Evolutionary conservation across 192 early-diverging fungal genomes (phyloP).

Genomic region (Umbelopsis vinacea): DNA sequence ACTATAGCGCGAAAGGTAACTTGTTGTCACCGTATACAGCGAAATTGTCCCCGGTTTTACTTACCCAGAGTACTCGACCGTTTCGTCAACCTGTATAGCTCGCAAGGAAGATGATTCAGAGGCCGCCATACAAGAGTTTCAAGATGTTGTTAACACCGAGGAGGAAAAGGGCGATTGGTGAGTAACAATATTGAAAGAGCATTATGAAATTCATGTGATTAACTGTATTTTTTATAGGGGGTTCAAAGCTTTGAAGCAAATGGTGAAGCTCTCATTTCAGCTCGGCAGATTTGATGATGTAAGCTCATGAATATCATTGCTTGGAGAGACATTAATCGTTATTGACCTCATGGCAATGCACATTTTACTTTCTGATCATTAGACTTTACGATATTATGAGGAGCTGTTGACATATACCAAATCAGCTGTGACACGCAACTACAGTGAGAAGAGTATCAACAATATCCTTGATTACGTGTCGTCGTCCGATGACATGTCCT

Average conservation of each 20-base stretch:
- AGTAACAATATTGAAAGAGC: not conserved
- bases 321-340: not conserved
- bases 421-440: constrained; percentile 80
- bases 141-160: constrained; percentile 77
- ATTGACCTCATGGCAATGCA: no score
- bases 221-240: constrained; percentile 60
- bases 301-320: constrained; percentile 4
- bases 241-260: constrained; percentile 90
- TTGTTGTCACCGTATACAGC: not conserved
- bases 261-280: constrained; percentile 80
- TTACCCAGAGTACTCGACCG: not conserved
- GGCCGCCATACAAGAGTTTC: constrained; percentile 76
- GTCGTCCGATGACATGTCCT: constrained; percentile 72
- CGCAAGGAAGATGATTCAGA: constrained; percentile 80
- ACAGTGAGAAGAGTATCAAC: constrained; percentile 91
- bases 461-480: constrained; percentile 85
- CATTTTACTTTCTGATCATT: constrained; percentile 1
- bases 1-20: constrained; percentile 86
- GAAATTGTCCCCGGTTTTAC: no score
- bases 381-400: constrained; percentile 77
- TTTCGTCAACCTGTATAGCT: constrained; percentile 40
- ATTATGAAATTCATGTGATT: not conserved
- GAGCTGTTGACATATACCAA: constrained; percentile 78
- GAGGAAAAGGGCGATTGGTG: constrained; percentile 87
- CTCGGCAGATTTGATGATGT: constrained; percentile 65